Percentiles rank a stretch among this genome's conserved stretches.
phyloP scores from a whole-genome alignment of 176 grass and related monocot species.

The Microstegium vimineum region DNA sequence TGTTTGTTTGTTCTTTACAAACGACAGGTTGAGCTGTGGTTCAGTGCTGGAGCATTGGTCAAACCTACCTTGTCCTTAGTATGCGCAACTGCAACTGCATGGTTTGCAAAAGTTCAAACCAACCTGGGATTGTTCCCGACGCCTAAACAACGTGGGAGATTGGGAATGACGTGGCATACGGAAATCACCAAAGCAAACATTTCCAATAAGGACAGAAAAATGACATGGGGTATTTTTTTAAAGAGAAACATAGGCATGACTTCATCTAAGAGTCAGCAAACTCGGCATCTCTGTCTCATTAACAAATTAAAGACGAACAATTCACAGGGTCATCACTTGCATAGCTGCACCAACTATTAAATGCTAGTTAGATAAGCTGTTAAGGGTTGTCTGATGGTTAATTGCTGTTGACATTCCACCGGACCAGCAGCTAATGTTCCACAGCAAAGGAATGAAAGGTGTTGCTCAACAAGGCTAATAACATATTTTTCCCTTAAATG shows the following conservation, averaged over 20 bases:
- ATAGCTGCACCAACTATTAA: slow-evolving; percentile 33
- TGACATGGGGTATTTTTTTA: neutral
- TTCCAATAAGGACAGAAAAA: neutral
- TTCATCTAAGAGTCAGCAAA: neutral
- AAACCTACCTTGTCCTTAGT: slow-evolving; percentile 17
- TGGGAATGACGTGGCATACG: neutral
- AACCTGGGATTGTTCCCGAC: neutral
- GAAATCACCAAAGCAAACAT: neutral
- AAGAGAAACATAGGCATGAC: neutral
- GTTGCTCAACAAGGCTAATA: neutral
- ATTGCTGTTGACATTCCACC: slow-evolving; percentile 34
- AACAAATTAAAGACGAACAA: neutral
- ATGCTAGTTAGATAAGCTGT: slow-evolving; percentile 21
- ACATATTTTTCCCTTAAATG: neutral
- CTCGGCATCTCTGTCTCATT: neutral
- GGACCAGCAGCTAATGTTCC: slow-evolving; percentile 18
- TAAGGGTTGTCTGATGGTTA: slow-evolving; percentile 13
- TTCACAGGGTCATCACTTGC: neutral
- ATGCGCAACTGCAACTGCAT: neutral
- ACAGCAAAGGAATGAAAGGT: neutral
- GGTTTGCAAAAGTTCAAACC: slow-evolving; percentile 21
- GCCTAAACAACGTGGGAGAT: neutral
- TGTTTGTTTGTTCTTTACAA: neutral
- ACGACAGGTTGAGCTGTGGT: neutral
- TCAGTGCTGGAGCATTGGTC: slow-evolving; percentile 11